Evolutionary conservation across 2,329 filamentous ascomycete species (phyloP).

Genomic region (Arachnopeziza araneosa): DNA sequence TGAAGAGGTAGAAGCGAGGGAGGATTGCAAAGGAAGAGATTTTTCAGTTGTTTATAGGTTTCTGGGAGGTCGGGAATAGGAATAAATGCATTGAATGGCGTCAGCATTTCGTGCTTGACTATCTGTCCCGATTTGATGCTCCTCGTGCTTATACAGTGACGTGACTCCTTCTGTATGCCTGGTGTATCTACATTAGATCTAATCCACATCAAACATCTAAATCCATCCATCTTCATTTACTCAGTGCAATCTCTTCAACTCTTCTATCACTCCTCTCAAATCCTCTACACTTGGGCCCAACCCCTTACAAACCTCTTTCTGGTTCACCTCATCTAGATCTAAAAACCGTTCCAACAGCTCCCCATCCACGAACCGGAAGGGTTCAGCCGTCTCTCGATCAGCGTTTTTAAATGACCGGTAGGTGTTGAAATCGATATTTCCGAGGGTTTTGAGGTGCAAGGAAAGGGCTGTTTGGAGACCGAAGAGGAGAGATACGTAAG

Average conservation of each 20-base stretch:
- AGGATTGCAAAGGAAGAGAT: constrained; percentile 62
- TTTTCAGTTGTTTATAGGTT: constrained; percentile 80
- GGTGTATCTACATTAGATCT: no score
- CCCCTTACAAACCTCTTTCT: constrained; percentile 48
- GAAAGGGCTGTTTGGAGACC: constrained; percentile 71
- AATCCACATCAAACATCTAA: not conserved
- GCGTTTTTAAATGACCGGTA: constrained; percentile 80
- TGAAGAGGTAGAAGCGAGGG: constrained; percentile 54
- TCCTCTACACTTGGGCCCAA: constrained; percentile 56
- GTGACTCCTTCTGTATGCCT: no score
- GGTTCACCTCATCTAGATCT: constrained; percentile 56
- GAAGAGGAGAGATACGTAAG: constrained; percentile 74
- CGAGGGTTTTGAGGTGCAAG: constrained; percentile 59
- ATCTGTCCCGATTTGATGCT: not conserved
- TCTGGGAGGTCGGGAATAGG: constrained; percentile 39
- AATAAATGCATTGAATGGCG: not conserved
- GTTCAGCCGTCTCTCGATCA: constrained; percentile 65
- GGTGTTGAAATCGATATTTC: constrained; percentile 67
- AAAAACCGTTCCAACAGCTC: constrained; percentile 85
- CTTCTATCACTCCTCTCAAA: constrained; percentile 57
- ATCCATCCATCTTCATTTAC: not conserved
- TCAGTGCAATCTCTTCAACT: constrained; percentile 57
- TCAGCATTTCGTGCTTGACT: not conserved
- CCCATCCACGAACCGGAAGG: constrained; percentile 85
- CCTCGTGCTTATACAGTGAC: no score